These are phyloP conservation scores for Microstroma glucosiphilum DNA, from an alignment of 1,284 basidiomycete genomes.

Conservation along the genomic window DNA sequence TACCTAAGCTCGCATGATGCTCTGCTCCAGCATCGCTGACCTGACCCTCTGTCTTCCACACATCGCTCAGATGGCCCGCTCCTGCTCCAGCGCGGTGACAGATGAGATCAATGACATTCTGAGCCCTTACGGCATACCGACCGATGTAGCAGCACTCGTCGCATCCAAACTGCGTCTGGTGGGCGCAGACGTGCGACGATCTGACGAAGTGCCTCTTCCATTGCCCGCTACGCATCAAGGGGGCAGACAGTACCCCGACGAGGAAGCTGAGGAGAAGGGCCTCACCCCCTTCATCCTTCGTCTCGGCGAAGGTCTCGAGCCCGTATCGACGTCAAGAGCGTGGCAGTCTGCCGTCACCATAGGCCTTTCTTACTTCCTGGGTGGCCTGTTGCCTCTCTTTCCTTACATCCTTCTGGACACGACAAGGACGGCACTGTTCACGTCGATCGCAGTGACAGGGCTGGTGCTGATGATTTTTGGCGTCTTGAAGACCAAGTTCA, in stretches of 20 bases:
- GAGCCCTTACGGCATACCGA: conserved; percentile 79
- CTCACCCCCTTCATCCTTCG: conserved; percentile 42
- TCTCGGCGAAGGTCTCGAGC: conserved; percentile 35
- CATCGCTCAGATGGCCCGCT: conserved; percentile 55
- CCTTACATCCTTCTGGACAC: conserved; percentile 40
- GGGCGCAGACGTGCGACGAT: conserved; percentile 1
- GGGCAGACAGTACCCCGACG: conserved; percentile 12
- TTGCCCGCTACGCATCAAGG: conserved; percentile 14
- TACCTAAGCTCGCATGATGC: not conserved
- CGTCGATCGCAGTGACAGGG: conserved; percentile 37
- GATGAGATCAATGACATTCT: conserved; percentile 84
- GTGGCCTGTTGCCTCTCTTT: conserved; percentile 38
- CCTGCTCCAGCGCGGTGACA: conserved; percentile 89
- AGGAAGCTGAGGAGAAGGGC: conserved; percentile 21
- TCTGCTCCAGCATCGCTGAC: not conserved
- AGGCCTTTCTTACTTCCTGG: conserved; percentile 37
- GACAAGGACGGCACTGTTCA: conserved; percentile 24
- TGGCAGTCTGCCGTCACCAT: conserved; percentile 37
- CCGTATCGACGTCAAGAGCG: conserved; percentile 35
- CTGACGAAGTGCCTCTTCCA: conserved; percentile 2
- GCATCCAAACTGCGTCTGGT: conserved; percentile 52
- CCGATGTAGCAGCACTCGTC: conserved; percentile 70
- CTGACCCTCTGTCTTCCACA: no score
- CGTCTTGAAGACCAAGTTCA: conserved; percentile 36
- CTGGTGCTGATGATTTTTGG: conserved; percentile 39